These are phyloP conservation scores for Hemerocallis citrina DNA, from an alignment of 106 monocot species.

Conservation along the genomic window DNA sequence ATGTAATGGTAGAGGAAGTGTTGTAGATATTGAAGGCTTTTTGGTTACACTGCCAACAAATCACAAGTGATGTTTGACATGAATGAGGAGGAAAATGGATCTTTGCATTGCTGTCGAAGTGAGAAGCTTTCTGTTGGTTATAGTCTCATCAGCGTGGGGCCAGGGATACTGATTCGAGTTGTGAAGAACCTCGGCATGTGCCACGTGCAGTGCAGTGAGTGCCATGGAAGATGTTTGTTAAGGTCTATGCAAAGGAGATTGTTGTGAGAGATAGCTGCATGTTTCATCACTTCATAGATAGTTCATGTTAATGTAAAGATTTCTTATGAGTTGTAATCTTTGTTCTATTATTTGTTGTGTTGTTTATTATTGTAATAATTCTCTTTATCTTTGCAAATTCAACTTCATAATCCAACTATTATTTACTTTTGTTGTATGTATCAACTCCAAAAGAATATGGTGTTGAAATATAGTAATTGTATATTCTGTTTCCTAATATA, in stretches of 20 bases:
- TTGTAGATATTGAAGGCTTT: not conserved
- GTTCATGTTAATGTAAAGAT: conserved; percentile 21
- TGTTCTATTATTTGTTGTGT: no score
- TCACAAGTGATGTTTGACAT: conserved; percentile 6
- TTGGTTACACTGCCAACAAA: not conserved
- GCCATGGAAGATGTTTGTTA: conserved; percentile 20
- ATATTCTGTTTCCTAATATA: no score
- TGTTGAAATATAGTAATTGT: no score
- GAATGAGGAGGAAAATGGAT: conserved; percentile 12
- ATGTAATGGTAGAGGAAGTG: conserved; percentile 8
- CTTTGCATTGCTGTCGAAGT: conserved; percentile 17
- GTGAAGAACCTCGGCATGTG: conserved; percentile 33
- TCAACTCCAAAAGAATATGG: no score
- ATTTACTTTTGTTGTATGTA: no score
- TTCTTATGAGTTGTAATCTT: no score
- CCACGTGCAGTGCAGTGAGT: no score
- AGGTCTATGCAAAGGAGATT: conserved; percentile 13
- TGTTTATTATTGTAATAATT: no score
- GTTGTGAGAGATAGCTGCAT: conserved; percentile 14
- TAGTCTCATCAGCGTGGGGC: conserved; percentile 12
- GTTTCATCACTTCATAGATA: conserved; percentile 21
- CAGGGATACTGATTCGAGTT: conserved; percentile 14
- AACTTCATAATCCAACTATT: no score
- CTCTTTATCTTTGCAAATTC: no score
- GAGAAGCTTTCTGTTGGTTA: conserved; percentile 34